phyloP scores from a whole-genome alignment of 1,284 basidiomycete species.

The Kwoniella shivajii region DNA sequence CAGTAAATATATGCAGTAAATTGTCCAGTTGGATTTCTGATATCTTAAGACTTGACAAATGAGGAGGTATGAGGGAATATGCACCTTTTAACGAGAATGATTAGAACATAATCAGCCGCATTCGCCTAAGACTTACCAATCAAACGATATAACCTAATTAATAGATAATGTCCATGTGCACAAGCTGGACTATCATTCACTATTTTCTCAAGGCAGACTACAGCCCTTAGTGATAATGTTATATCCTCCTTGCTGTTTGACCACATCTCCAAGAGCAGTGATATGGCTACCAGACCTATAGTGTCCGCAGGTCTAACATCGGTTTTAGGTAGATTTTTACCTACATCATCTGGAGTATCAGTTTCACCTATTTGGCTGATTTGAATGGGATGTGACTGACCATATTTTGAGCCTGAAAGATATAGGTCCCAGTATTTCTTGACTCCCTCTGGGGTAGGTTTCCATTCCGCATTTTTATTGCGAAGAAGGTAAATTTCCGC shows the following conservation, averaged over 20 bases:
- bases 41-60: slow-evolving; percentile 25
- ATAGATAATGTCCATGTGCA: slow-evolving; percentile 31
- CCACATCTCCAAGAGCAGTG: slow-evolving; percentile 32
- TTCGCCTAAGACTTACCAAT: slow-evolving; percentile 23
- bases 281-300: slow-evolving; percentile 34
- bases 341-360: slow-evolving; percentile 7
- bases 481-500: slow-evolving; percentile 31
- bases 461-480: slow-evolving; percentile 7
- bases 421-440: slow-evolving; percentile 37
- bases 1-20: slow-evolving; percentile 35
- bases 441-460: slow-evolving; percentile 16
- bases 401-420: slow-evolving; percentile 33
- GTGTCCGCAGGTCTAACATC: slow-evolving; percentile 45
- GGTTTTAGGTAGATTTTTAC: slow-evolving; percentile 37
- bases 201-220: slow-evolving; percentile 31
- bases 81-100: slow-evolving; percentile 21
- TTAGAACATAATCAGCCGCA: neutral
- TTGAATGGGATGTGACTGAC: slow-evolving; percentile 16
- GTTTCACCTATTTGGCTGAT: neutral
- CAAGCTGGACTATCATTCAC: slow-evolving; percentile 26
- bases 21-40: slow-evolving; percentile 47
- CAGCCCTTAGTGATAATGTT: slow-evolving; percentile 24
- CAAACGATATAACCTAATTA: slow-evolving; percentile 39
- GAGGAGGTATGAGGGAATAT: slow-evolving; percentile 18
- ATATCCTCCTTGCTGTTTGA: slow-evolving; percentile 12